Conservation (phyloP, 495 filamentous ascomycete species). For the Filosporella fistucella region DNA sequence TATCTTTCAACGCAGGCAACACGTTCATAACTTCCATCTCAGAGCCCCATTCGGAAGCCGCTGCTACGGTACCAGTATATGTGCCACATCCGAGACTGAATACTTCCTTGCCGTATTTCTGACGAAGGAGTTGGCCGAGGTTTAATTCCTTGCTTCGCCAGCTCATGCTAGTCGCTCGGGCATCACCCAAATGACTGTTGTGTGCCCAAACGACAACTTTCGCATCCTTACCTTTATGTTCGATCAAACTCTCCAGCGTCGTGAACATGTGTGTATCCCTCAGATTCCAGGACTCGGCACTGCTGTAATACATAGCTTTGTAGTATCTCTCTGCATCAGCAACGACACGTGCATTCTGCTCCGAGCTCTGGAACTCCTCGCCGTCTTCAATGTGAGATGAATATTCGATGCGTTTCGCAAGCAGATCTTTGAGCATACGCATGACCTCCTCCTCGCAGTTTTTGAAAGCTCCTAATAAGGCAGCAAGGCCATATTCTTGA, state of each 20-base stretch:
- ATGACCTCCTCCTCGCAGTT: constrained; percentile 47
- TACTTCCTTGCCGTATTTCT: constrained; percentile 39
- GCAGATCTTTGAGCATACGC: constrained; percentile 39
- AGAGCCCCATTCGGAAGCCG: constrained; percentile 47
- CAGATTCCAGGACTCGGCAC: constrained; percentile 50
- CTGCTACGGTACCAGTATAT: constrained; percentile 53
- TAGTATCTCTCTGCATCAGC: constrained; percentile 56
- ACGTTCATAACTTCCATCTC: constrained; percentile 23
- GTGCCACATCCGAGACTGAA: constrained; percentile 50
- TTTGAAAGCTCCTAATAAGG: constrained; percentile 35
- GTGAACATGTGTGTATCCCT: constrained; percentile 57
- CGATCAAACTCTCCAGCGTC: constrained; percentile 42
- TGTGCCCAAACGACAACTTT: constrained; percentile 59
- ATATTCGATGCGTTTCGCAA: constrained; percentile 43
- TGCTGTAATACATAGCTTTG: constrained; percentile 54
- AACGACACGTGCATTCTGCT: constrained; percentile 53
- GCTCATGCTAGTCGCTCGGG: constrained; percentile 51
- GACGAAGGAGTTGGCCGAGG: constrained; percentile 51
- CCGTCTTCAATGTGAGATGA: constrained; percentile 29
- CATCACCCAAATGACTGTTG: constrained; percentile 58
- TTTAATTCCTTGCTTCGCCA: constrained; percentile 44
- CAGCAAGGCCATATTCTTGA: constrained; percentile 44
- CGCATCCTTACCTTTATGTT: constrained; percentile 32
- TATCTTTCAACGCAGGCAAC: constrained; percentile 23
- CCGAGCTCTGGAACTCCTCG: constrained; percentile 47